Base-by-base conservation (phyloP, 179 eudicot genomes). In the Heliamphora pulchella region DNA sequence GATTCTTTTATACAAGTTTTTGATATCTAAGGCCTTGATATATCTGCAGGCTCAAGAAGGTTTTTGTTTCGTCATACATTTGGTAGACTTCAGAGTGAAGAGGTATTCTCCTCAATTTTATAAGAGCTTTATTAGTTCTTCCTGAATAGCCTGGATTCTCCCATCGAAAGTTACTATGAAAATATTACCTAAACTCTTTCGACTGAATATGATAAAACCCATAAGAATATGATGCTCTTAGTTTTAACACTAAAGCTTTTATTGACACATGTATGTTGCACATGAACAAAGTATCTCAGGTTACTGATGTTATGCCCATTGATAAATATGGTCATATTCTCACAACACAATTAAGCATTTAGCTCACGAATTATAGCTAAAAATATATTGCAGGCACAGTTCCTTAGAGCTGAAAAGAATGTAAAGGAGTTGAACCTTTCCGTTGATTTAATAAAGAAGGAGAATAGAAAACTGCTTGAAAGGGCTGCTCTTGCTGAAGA, bases 1-100 rank as follows among this genome's bases (percentile, higher is more conserved):
- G 7, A 63, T 47, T 50, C 58, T 41, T 41, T 78, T 51, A 61
- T 41, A 11, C 22, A 6, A 51, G 73, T 69, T 53, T 57, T n/a
- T 70, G 50, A 67, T 17, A 54, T 31, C 80, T 31, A 44, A 57
- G 81, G 57, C 44, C 81, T 78, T 68, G 53, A 68, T 78, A 43
- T 81, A 18, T 81, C 57, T 86, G 80, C 86, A 96, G 99, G 96
- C 64, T 95, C 98, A 51, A 90, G 99, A 88, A 91, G 93, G 80
- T 91, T 96, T 84, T 82, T 96, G 87, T 85, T 90, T 74, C 97
- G 96, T 65, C 87, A 94, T 65, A 96, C 98, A 55, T 83, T 96
- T 78, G 99, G 97, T 67, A 93, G 97, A 76, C 82, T 96, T 79
- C 99, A 87, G 80, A 90, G 89, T 85, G 99, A 96, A 86, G 99